Evolutionary conservation across 345 rosid genomes (phyloP).

Genomic region (Gossypium mustelinum): DNA sequence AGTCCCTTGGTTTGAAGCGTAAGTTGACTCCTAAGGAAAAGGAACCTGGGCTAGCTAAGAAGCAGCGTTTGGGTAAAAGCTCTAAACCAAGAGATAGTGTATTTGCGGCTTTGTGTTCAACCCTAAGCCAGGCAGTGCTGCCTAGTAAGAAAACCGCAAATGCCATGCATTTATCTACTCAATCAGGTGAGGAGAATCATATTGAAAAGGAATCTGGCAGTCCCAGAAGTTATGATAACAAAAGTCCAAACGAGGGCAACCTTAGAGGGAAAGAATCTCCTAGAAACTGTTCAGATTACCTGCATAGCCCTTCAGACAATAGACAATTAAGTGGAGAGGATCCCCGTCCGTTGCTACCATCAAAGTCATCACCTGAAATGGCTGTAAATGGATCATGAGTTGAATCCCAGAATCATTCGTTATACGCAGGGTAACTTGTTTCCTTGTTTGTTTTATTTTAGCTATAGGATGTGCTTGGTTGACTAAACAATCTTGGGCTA

Average conservation of each 20-base stretch:
- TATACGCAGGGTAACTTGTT: constrained; percentile 14
- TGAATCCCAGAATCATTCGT: constrained; percentile 1
- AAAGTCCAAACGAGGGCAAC: constrained; percentile 27
- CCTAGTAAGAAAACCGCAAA: constrained; percentile 56
- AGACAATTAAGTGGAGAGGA: constrained; percentile 64
- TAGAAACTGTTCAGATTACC: constrained; percentile 50
- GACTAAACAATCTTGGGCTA: constrained; percentile 9
- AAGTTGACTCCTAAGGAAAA: constrained; percentile 54
- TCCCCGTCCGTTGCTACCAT: constrained; percentile 44
- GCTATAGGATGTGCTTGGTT: constrained; percentile 19
- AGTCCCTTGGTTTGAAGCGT: constrained; percentile 60
- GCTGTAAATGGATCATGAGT: constrained; percentile 83
- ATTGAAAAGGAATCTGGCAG: constrained; percentile 9
- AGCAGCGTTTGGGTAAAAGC: constrained; percentile 55
- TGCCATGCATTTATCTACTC: constrained; percentile 23
- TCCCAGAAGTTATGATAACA: constrained; percentile 5
- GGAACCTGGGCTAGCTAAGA: constrained; percentile 58
- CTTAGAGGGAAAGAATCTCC: constrained; percentile 36
- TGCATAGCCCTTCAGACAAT: constrained; percentile 44
- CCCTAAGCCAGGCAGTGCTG: constrained; percentile 78
- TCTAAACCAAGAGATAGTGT: constrained; percentile 57
- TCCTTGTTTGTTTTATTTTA: constrained; percentile 18
- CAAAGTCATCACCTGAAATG: constrained; percentile 84
- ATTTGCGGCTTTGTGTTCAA: constrained; percentile 76
- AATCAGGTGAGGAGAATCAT: constrained; percentile 13